Percentiles rank a stretch among this genome's conserved stretches.
Evolutionary conservation across 2,329 filamentous ascomycete species (phyloP).

Genomic region (Aspergillus sclerotialis): DNA sequence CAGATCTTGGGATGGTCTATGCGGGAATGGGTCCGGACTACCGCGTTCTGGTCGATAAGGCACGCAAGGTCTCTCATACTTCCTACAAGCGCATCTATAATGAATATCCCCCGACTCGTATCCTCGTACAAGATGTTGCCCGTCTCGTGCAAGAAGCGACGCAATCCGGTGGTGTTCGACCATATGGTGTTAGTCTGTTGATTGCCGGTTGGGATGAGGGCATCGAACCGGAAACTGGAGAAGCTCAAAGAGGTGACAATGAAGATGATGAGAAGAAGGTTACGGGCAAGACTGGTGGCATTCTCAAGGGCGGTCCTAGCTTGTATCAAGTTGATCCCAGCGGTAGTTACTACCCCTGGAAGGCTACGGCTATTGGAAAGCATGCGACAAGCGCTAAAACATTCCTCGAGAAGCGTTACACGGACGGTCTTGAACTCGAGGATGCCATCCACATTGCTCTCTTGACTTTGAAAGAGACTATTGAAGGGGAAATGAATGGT

Average conservation of each 20-base stretch:
- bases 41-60: constrained; percentile 93
- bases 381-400: constrained; percentile 98
- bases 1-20: constrained; percentile 99
- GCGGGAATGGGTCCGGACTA: constrained; percentile 99
- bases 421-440: constrained; percentile 91
- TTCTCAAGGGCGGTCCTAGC: constrained; percentile 92
- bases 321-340: constrained; percentile 99
- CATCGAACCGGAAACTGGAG: constrained; percentile 74
- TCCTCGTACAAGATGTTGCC: constrained; percentile 97
- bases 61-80: constrained; percentile 95
- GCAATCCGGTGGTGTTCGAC: constrained; percentile 92
- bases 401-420: constrained; percentile 98
- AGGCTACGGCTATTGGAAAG: constrained; percentile 98
- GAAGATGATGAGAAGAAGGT: constrained; percentile 61
- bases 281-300: constrained; percentile 85
- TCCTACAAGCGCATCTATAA: constrained; percentile 99
- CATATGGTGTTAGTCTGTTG: constrained; percentile 91
- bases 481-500: constrained; percentile 98
- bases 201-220: constrained; percentile 98
- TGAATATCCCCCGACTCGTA: constrained; percentile 98
- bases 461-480: constrained; percentile 96
- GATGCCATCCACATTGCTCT: constrained; percentile 98
- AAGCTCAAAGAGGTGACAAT: constrained; percentile 49
- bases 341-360: constrained; percentile 98
- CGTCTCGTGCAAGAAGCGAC: constrained; percentile 98